These are phyloP conservation scores for Breynia disticha DNA, from an alignment of 441 rosid genomes.

Conservation along the genomic window DNA sequence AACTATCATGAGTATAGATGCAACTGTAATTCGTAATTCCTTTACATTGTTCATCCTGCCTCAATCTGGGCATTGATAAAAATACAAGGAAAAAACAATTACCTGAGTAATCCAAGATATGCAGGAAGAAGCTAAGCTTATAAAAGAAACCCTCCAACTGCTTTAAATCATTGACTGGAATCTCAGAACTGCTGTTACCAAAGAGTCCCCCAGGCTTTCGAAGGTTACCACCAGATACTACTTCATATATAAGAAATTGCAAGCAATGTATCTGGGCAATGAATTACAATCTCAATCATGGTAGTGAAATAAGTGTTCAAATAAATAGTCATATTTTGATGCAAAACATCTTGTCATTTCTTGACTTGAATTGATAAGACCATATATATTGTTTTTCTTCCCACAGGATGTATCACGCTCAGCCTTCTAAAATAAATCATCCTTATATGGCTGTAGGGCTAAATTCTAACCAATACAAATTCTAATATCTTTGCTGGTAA, in stretches of 20 bases:
- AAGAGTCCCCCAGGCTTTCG: slow-evolving; percentile 98
- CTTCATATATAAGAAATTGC: slow-evolving; percentile 96
- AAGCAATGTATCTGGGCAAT: slow-evolving; percentile 81
- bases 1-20: not conserved
- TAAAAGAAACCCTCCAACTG: slow-evolving; percentile 95
- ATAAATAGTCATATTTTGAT: too few species aligned
- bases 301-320: not conserved
- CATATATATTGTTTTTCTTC: not conserved
- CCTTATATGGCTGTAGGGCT: not conserved
- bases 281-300: slow-evolving; percentile 7
- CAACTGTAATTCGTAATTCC: not conserved
- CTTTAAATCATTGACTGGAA: slow-evolving; percentile 88
- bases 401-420: not conserved
- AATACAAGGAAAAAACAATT: slow-evolving; percentile 1
- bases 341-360: too few species aligned
- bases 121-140: slow-evolving; percentile 97
- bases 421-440: too few species aligned
- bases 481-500: not conserved
- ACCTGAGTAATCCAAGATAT: slow-evolving; percentile 95
- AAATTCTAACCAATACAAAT: not conserved
- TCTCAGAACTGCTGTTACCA: slow-evolving; percentile 97
- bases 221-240: slow-evolving; percentile 98
- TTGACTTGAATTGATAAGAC: too few species aligned
- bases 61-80: too few species aligned
- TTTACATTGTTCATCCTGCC: not conserved